Evolutionary conservation across 2,329 filamentous ascomycete species (phyloP).

Genomic region (Myrmaecium sp.): DNA sequence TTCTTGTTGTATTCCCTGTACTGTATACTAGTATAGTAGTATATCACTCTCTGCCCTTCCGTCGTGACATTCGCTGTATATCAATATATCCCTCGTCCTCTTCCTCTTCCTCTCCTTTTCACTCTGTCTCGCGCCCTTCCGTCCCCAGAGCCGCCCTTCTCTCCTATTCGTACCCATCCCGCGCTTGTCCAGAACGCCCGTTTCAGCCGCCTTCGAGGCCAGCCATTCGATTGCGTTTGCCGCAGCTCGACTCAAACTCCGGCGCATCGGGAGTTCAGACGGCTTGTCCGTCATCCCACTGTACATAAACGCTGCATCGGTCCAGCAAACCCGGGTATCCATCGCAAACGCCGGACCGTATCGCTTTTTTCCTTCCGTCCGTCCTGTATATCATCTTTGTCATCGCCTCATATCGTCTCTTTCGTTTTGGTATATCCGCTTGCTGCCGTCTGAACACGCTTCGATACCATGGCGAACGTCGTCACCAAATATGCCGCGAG

Average conservation of each 20-base stretch:
- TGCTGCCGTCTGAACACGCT: no score
- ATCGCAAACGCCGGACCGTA: not conserved
- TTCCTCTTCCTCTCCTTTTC: constrained; percentile 5
- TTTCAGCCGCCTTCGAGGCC: no score
- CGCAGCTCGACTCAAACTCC: no score
- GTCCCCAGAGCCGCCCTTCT: constrained; percentile 9
- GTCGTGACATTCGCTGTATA: no score
- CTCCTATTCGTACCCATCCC: constrained; percentile 20
- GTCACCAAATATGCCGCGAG: constrained; percentile 33
- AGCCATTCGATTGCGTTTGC: no score
- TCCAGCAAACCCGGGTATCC: no score
- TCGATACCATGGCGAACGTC: constrained; percentile 24
- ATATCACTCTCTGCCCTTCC: no score
- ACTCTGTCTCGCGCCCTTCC: constrained; percentile 6
- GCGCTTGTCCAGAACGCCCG: constrained; percentile 14
- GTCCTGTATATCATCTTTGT: not conserved
- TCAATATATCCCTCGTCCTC: constrained; percentile 4
- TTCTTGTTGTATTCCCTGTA: no score
- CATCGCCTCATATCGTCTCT: not conserved
- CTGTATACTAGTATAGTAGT: no score
- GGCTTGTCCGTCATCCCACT: no score
- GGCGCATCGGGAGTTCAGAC: no score
- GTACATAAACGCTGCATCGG: no score
- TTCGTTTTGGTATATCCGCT: not conserved
- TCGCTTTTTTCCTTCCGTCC: not conserved